phyloP scores from a whole-genome alignment of 1,284 basidiomycete genomes.

The Cutaneotrichosporon cavernicola region DNA sequence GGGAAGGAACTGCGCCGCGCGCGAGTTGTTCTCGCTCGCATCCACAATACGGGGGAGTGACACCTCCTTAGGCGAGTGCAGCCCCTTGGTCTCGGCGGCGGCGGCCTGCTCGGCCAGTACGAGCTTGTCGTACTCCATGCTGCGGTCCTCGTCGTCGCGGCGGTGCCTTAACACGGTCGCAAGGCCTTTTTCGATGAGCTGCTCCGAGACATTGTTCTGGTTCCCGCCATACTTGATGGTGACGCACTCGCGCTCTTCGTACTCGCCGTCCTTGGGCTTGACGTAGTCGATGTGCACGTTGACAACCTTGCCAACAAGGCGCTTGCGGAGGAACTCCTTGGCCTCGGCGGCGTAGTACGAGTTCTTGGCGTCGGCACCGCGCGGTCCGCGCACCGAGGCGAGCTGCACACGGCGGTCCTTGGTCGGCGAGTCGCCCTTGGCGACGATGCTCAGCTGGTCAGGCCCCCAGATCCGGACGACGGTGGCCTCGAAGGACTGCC shows the following conservation, averaged over 20 bases:
- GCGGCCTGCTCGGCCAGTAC: constrained; percentile 91
- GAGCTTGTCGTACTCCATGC: constrained; percentile 88
- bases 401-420: constrained; percentile 84
- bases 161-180: constrained; percentile 87
- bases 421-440: constrained; percentile 61
- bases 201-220: constrained; percentile 82
- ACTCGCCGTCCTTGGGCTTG: constrained; percentile 88
- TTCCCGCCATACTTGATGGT: constrained; percentile 81
- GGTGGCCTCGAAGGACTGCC: constrained; percentile 70
- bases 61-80: constrained; percentile 90
- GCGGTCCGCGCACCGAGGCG: constrained; percentile 83
- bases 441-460: constrained; percentile 81
- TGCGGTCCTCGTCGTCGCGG: constrained; percentile 91
- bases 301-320: constrained; percentile 85
- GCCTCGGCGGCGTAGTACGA: constrained; percentile 88
- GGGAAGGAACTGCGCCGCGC: constrained; percentile 81
- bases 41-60: constrained; percentile 69
- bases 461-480: constrained; percentile 88
- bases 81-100: constrained; percentile 71
- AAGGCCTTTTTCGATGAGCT: constrained; percentile 87
- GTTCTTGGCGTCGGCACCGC: constrained; percentile 81
- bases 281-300: constrained; percentile 81
- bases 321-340: constrained; percentile 82
- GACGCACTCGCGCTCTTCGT: constrained; percentile 85
- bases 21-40: constrained; percentile 77